Conservation (phyloP, 306 rosid species). For the Albizia julibrissin region DNA sequence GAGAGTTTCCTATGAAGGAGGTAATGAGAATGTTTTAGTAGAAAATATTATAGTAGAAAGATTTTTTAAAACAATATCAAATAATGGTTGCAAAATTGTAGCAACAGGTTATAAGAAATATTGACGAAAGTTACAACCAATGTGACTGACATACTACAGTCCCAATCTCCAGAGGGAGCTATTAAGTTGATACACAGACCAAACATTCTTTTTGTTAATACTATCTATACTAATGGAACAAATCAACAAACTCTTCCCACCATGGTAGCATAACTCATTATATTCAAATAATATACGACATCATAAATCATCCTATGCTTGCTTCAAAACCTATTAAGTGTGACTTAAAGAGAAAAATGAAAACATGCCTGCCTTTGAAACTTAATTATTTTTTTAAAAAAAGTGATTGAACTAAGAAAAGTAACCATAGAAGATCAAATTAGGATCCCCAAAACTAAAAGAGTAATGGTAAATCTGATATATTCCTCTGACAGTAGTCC, state of each 20-base stretch:
- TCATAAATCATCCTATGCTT: not conserved
- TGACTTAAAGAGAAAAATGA: not conserved
- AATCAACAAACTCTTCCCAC: not conserved
- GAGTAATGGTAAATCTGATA: not conserved
- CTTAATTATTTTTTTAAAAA: not conserved
- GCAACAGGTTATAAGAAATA: not conserved
- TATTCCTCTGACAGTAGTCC: not conserved
- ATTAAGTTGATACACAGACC: not conserved
- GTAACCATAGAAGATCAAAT: not conserved
- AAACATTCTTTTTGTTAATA: not conserved
- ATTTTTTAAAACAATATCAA: not conserved
- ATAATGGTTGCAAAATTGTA: not conserved
- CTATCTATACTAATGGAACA: not conserved
- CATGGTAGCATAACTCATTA: not conserved
- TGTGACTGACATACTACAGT: not conserved
- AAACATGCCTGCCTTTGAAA: not conserved
- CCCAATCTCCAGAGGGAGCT: not conserved
- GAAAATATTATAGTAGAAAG: not conserved
- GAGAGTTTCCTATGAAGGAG: slow-evolving; percentile 21
- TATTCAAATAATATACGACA: not conserved
- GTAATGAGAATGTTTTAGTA: slow-evolving; percentile 7
- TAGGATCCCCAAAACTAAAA: not conserved
- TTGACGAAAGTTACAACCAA: not conserved
- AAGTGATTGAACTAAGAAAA: not conserved
- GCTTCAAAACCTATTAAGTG: not conserved